Base-by-base conservation (phyloP, 169 alveolate species). In the Blepharisma undulans region DNA sequence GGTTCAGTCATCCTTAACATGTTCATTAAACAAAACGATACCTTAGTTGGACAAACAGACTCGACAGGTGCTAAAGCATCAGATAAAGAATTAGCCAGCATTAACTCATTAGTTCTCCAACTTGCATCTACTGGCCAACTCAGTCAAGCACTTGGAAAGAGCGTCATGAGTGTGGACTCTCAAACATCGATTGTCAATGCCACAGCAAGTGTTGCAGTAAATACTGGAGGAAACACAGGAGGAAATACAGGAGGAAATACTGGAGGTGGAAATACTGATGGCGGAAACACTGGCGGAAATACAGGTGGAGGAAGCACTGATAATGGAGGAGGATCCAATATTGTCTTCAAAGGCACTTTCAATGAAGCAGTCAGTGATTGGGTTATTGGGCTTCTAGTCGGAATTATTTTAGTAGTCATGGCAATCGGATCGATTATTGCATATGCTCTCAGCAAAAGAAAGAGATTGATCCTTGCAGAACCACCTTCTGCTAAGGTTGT, bases 1-100 rank as follows among this genome's bases (percentile, higher is more conserved):
- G 96, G 96, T 60, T 94, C 96, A 71, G 90, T 90, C 36, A 84
- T 93, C 60, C 60, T 59, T 16, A 74, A 82, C 48, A 33, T 59
- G 72, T 21, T 36, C 7, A 48, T 82, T 25, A 22, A 21, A 3
- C 71, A 12, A 82, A 30, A 59, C 36, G 89, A 32, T 8, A 33
- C 33, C 27, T 22, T 59, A 21, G 2, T 16, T 25, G 80, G 36
- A 7, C 33, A 22, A 59, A 22, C 33, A 21, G 34, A 82, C 48
- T 36, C 34, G 7, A 59, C 72, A 82, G 36, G 76, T 82, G 36
- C 33, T 22, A 21, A 21, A 22, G 72, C 27, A 59, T 10, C 8
- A 25, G 36, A 22, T 32, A 74, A 82, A 25, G 78, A 82, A 8
- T 30, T 82, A 21, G 2, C 33, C 34, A 32, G 71, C 29, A 6